These are phyloP conservation scores for Begonia peltatifolia DNA, from an alignment of 306 rosid genomes.

Conservation along the genomic window DNA sequence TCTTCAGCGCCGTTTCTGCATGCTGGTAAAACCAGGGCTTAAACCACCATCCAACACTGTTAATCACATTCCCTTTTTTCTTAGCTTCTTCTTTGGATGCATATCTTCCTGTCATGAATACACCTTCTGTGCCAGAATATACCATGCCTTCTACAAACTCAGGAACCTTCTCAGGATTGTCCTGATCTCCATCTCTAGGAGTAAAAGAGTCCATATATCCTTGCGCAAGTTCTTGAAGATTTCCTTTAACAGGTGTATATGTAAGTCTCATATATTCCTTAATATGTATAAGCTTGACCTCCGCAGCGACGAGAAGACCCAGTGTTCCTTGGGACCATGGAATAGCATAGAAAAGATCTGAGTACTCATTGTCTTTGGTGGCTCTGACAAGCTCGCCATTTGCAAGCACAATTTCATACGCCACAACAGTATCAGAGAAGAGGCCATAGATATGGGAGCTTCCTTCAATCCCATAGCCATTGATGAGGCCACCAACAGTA, in stretches of 20 bases:
- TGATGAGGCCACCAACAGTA: conserved; percentile 96
- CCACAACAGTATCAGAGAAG: conserved; percentile 85
- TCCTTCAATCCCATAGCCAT: conserved; percentile 96
- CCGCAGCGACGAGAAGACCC: conserved; percentile 92
- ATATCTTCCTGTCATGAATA: conserved; percentile 80
- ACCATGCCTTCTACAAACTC: conserved; percentile 93
- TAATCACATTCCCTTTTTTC: conserved; percentile 78
- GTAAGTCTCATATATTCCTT: conserved; percentile 92
- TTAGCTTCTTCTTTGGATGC: conserved; percentile 90
- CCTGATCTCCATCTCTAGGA: conserved; percentile 85
- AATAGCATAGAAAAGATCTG: conserved; percentile 74
- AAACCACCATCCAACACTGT: conserved; percentile 90
- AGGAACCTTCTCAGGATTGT: conserved; percentile 72
- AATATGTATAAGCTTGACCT: conserved; percentile 67
- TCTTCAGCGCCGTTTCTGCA: conserved; percentile 71
- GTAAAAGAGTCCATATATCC: conserved; percentile 74
- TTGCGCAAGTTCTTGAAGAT: conserved; percentile 65
- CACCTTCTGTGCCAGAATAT: conserved; percentile 54
- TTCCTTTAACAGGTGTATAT: conserved; percentile 66
- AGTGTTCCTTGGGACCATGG: conserved; percentile 99
- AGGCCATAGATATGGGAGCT: conserved; percentile 90
- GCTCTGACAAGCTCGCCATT: conserved; percentile 91
- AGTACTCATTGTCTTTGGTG: conserved; percentile 71
- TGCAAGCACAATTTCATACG: conserved; percentile 76
- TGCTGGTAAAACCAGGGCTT: conserved; percentile 96